These are phyloP conservation scores for Trichophyton simii DNA, from an alignment of 2,329 filamentous ascomycete species.

Conservation along the genomic window DNA sequence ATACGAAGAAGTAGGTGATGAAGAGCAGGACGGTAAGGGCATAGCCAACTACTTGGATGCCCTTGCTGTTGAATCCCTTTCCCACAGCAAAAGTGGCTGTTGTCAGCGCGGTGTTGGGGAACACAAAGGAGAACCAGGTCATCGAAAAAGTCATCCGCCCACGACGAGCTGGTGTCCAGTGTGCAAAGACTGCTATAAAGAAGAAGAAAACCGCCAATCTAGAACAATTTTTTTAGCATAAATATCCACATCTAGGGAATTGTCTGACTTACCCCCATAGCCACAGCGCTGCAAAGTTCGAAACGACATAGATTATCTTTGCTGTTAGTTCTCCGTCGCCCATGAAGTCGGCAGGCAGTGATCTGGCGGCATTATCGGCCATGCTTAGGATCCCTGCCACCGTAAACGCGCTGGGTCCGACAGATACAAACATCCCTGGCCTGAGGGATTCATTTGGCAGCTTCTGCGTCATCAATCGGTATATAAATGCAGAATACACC, in stretches of 20 bases:
- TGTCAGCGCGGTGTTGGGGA: constrained; percentile 63
- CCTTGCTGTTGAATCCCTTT: constrained; percentile 44
- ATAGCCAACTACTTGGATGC: constrained; percentile 55
- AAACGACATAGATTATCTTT: constrained; percentile 42
- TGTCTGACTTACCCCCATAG: constrained; percentile 49
- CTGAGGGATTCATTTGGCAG: constrained; percentile 62
- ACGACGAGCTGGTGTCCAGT: constrained; percentile 53
- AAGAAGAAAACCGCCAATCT: constrained; percentile 74
- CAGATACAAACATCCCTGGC: constrained; percentile 75
- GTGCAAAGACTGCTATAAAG: constrained; percentile 61
- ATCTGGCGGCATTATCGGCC: constrained; percentile 39
- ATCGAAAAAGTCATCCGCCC: constrained; percentile 62
- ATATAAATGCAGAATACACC: constrained; percentile 74
- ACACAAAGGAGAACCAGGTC: constrained; percentile 76
- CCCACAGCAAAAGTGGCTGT: constrained; percentile 63
- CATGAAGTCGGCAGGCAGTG: constrained; percentile 45
- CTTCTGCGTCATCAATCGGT: constrained; percentile 79
- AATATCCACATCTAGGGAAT: too few relatives aligned
- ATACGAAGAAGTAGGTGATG: constrained; percentile 55
- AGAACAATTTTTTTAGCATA: neutral
- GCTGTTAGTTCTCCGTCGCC: constrained; percentile 43
- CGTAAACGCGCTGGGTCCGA: constrained; percentile 63
- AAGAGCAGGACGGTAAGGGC: constrained; percentile 55
- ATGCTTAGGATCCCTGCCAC: constrained; percentile 49
- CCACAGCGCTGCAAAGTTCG: constrained; percentile 59